Conservation (phyloP, 306 rosid species). For the Glycine tomentella region DNA sequence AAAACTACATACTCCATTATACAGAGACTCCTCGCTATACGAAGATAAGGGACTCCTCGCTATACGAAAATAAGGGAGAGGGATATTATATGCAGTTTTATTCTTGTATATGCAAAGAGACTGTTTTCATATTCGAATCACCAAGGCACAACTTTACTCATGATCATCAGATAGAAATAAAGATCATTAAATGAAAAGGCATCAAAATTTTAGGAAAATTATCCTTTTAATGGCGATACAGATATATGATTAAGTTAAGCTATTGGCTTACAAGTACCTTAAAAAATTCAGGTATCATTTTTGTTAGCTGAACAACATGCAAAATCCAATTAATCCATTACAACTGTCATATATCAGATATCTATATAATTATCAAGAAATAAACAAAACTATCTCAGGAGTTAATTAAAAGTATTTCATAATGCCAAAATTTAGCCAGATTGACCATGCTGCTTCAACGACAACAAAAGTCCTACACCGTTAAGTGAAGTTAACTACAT, state of each 20-base stretch:
- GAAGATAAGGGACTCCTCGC: no score
- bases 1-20: no score
- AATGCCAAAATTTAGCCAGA: not conserved
- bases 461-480: no score
- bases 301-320: not conserved
- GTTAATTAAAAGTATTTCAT: not conserved
- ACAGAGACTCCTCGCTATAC: no score
- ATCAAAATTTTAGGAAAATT: not conserved
- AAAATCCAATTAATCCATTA: not conserved
- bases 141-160: no score
- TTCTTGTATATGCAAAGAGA: no score
- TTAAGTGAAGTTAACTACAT: no score
- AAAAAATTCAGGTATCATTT: not conserved
- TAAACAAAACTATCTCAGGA: not conserved
- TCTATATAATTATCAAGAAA: not conserved
- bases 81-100: no score
- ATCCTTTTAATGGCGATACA: conserved; percentile 5
- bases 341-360: not conserved
- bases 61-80: no score
- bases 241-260: not conserved
- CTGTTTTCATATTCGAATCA: no score
- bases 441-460: not conserved
- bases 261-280: not conserved
- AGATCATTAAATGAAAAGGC: not conserved
- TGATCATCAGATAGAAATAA: not conserved